Evolutionary conservation across 495 filamentous ascomycete species (phyloP), one percentile per base, ranked within the genome.

Genomic region (Xylaria grammica): DNA sequence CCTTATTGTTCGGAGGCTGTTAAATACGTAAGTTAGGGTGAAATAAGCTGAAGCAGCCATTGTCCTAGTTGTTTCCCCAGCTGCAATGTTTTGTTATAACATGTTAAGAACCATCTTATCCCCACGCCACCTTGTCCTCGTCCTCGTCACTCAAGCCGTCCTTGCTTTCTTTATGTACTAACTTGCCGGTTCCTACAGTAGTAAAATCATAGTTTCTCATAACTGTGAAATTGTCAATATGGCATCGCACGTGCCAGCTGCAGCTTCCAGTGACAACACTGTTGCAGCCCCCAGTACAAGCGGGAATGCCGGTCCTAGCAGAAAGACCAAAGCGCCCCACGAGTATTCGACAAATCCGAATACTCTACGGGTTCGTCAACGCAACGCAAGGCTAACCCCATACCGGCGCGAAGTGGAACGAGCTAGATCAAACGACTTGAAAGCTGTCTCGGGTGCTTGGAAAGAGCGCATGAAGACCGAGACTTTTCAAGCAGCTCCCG

Each of bases 341-440:
- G 36, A 30, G 52, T 64, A 64, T 24, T 57, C 52, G 3, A 57
- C 27, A 0, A 64, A 64, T 24, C 36, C 36, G 8, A 45, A 64
- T 20, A 64, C 62, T 1, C 19, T 64, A 10, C 52, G 62, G 0
- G 51, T 38, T 4, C 62, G 62, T 15, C 38, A 50, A 17, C 50
- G 51, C 52, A 24, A 29, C 4, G 36, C 48, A n/a, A 22, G 42
- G 4, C 53, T 64, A 3, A 7, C 42, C 1, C 38, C 52, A 4
- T 48, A 49, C 6, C 62, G 50, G 32, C 50, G 22, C 1, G 62
- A 24, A 26, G 38, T 56, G 19, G 61, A 56, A 42, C 62, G 29
- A 2, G 62, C 62, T 19, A 40, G n/a, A 26, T 15, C 40, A 10
- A 48, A 54, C 19, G 62, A 64, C 45, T 4, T 20, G 1, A 64